Evolutionary conservation across 352 stramenopile genomes (phyloP).

Genomic region (Phytophthora colocasiae): DNA sequence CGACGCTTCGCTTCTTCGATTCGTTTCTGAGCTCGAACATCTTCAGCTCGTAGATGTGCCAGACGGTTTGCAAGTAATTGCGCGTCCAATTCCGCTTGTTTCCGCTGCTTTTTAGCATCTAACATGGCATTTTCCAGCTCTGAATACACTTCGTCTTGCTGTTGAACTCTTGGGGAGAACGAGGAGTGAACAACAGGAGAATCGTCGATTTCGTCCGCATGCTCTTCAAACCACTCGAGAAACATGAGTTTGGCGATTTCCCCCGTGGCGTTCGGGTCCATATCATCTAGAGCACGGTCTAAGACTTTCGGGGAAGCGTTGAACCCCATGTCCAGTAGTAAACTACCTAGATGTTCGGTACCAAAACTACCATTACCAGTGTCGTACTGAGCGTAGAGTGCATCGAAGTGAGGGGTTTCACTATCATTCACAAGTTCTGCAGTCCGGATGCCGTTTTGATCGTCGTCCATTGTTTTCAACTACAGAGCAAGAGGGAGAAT

Average conservation of each 20-base stretch:
- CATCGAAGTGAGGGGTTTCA: conserved; percentile 74
- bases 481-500: background rate
- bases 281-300: conserved; percentile 67
- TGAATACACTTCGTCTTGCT: conserved; percentile 42
- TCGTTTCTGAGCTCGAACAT: conserved; percentile 59
- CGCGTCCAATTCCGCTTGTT: conserved; percentile 60
- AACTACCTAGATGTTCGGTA: conserved; percentile 62
- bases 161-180: conserved; percentile 19
- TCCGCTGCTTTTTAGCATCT: conserved; percentile 53
- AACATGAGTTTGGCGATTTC: conserved; percentile 75
- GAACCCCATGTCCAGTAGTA: conserved; percentile 81
- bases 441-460: conserved; percentile 35
- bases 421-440: conserved; percentile 41
- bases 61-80: conserved; percentile 71
- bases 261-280: conserved; percentile 71
- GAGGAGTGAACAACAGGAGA: background rate
- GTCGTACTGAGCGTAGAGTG: conserved; percentile 61
- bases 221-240: conserved; percentile 78
- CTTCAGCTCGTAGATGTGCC: conserved; percentile 63
- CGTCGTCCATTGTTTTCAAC: conserved; percentile 37
- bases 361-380: conserved; percentile 49
- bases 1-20: conserved; percentile 77
- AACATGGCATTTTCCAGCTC: conserved; percentile 66
- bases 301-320: conserved; percentile 57
- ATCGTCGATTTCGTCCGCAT: conserved; percentile 68